Evolutionary conservation across 768 basidiomycete genomes (phyloP).

Genomic region (Russula ochroleuca): DNA sequence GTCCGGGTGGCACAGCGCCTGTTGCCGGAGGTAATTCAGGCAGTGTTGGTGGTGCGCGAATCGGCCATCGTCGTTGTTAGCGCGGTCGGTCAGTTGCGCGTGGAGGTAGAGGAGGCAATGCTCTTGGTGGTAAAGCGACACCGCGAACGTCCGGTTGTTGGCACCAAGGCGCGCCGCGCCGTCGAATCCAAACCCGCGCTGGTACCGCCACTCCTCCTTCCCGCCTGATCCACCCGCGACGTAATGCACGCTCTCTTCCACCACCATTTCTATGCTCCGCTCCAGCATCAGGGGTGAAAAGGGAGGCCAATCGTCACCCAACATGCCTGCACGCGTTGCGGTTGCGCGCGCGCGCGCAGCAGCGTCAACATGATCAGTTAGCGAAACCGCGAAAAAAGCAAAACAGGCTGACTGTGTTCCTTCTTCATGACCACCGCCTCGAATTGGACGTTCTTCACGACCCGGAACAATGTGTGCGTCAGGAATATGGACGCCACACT

Average conservation of each 20-base stretch:
- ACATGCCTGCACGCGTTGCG: constrained; percentile 3
- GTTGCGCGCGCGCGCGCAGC: too few relatives aligned
- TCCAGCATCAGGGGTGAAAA: background rate
- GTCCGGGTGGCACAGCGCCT: constrained; percentile 39
- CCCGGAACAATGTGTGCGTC: constrained; percentile 2
- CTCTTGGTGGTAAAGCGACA: constrained; percentile 46
- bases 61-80: constrained; percentile 17
- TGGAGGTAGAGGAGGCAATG: constrained; percentile 39
- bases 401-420: constrained; percentile 4
- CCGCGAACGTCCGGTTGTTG: constrained; percentile 29
- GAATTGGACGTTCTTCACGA: constrained; percentile 6
- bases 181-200: constrained; percentile 10
- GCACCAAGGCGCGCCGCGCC: constrained; percentile 11
- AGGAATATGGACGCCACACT: constrained; percentile 7
- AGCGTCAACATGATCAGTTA: background rate
- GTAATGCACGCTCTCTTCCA: constrained; percentile 18
- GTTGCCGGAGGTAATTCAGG: constrained; percentile 40
- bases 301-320: constrained; percentile 9
- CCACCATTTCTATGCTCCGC: constrained; percentile 8
- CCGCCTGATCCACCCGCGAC: background rate
- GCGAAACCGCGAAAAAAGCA: background rate
- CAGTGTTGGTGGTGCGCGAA: constrained; percentile 38
- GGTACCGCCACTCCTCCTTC: background rate
- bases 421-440: background rate
- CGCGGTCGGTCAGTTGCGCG: constrained; percentile 29